Evolutionary conservation across 2,329 filamentous ascomycete species (phyloP), one percentile per base, ranked within the genome.

Genomic region (Penicillium paneum): DNA sequence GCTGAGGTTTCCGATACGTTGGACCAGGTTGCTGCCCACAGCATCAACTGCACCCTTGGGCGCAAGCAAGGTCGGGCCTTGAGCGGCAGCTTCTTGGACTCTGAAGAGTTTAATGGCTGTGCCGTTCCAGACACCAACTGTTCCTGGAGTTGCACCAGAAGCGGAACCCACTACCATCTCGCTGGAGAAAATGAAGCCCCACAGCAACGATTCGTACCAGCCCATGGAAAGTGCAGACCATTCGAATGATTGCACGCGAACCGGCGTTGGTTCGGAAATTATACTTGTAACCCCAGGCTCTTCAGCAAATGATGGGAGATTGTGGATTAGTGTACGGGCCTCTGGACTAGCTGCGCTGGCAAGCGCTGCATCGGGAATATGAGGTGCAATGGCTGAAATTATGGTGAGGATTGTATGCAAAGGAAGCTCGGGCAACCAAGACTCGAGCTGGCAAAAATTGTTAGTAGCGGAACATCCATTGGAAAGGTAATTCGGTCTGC

Each of bases 131-230:
- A 97, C 86, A 8, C 94, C 93, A 31, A 92, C 90, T 2, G 90
- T 92, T 29, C 92, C 92, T 68, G 88, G 92, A 0, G 88, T 84
- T 15, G 72, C 71, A 31, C 74, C 74, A 19, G 71, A 67, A 31
- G 72, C 71, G 6, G 74, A 71, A 5, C 73, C 74, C 12, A 76
- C 75, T 54, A 91, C 85, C 86, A 96, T 90, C 76, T 99, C 94
- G 65, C 86, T 87, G 28, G 89, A 86, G 71, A 97, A 97, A 49
- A 97, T 85, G 64, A 97, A 90, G 15, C 91, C 87, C 94, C 94
- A 99, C 10, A 99, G 80, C 12, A 97, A 79, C 5, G 90, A 93
- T 73, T 97, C 91, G 71, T 97, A 97, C 94, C 94, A 97, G 45
- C 92, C 93, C 47, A 97, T 80, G 0, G 90, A 89, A 32, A 96